phyloP scores from a whole-genome alignment of 306 rosid species.

The Myrica gale region DNA sequence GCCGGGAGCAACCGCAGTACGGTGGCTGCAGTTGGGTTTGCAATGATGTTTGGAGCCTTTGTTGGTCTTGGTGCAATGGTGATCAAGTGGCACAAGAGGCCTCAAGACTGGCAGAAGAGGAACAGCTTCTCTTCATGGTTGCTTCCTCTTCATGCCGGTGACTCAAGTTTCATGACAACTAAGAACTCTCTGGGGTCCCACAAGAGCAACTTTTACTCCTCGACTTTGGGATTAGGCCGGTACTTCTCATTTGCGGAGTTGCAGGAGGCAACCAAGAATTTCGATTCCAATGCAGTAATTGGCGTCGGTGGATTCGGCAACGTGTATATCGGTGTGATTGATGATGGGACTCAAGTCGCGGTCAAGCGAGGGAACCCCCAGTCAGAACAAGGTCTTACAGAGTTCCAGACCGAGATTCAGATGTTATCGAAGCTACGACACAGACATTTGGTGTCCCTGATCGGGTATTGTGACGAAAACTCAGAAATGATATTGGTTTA shows the following conservation, averaged over 20 bases:
- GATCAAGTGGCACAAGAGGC: conserved; percentile 64
- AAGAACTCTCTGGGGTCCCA: conserved; percentile 45
- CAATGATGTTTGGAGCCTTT: conserved; percentile 65
- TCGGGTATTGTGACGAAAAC: conserved; percentile 62
- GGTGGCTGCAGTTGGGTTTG: conserved; percentile 56
- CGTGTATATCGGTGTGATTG: conserved; percentile 53
- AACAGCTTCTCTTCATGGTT: conserved; percentile 69
- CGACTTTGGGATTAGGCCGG: conserved; percentile 50
- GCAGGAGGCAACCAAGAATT: conserved; percentile 60
- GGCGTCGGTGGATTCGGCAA: conserved; percentile 69
- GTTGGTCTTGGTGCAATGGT: conserved; percentile 65
- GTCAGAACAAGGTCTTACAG: conserved; percentile 61
- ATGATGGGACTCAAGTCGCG: conserved; percentile 55
- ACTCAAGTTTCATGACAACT: conserved; percentile 46
- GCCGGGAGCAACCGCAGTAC: conserved; percentile 34
- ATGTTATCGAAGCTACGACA: conserved; percentile 62
- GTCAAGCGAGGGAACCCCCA: conserved; percentile 67
- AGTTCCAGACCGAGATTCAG: conserved; percentile 61
- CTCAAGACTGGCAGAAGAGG: conserved; percentile 63
- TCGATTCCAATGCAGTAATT: conserved; percentile 44
- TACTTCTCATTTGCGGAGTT: conserved; percentile 49
- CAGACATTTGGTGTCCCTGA: conserved; percentile 58
- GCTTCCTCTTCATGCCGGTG: conserved; percentile 57
- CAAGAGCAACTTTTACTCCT: conserved; percentile 45
- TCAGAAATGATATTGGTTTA: conserved; percentile 59